A percentile compares a stretch with the other conserved stretches of the same genome.
These are phyloP conservation scores for Crithidia bombi DNA, from an alignment of 208 protist species.

Conservation along the genomic window DNA sequence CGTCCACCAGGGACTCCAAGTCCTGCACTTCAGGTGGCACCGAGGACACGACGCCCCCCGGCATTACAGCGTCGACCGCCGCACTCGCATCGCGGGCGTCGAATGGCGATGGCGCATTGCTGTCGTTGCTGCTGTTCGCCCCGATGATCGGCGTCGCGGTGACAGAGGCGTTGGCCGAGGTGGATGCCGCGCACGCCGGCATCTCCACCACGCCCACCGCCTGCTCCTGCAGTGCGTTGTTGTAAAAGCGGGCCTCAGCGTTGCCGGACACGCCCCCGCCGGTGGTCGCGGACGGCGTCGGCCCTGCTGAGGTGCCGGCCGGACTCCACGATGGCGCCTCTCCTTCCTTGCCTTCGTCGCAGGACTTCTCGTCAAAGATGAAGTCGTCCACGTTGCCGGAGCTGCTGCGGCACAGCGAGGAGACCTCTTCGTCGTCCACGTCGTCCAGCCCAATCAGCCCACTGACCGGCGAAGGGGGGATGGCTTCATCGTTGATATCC, in stretches of 20 bases:
- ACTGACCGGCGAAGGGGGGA: neutral
- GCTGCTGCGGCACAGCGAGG: constrained; percentile 30
- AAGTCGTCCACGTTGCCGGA: constrained; percentile 47
- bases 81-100: neutral
- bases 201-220: constrained; percentile 31
- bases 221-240: constrained; percentile 51
- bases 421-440: constrained; percentile 38
- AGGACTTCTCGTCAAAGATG: constrained; percentile 33
- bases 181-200: constrained; percentile 14
- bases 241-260: constrained; percentile 41
- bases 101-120: neutral
- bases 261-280: neutral
- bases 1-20: constrained; percentile 71
- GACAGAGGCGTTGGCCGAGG: constrained; percentile 8
- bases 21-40: constrained; percentile 64
- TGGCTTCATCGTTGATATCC: neutral
- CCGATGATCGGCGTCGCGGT: constrained; percentile 1
- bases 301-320: neutral
- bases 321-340: constrained; percentile 7
- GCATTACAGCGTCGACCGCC: neutral
- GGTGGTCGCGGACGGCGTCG: constrained; percentile 10
- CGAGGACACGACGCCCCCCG: neutral
- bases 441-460: constrained; percentile 22
- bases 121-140: neutral
- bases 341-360: constrained; percentile 14